phyloP scores from a whole-genome alignment of 495 filamentous ascomycete species.

The Lasiosphaeria hispida region DNA sequence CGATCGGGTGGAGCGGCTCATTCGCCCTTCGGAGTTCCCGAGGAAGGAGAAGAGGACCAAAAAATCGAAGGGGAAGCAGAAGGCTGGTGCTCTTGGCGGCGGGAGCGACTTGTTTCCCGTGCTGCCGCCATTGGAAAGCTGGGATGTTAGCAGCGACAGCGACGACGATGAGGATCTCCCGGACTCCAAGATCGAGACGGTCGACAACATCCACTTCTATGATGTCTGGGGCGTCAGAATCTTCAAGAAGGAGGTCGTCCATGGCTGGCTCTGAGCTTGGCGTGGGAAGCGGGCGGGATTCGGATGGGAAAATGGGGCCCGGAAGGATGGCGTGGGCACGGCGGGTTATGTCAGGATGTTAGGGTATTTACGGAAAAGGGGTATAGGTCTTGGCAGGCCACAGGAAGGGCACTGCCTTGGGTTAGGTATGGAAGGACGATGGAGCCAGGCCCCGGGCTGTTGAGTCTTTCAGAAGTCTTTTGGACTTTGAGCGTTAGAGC shows the following conservation, averaged over 20 bases:
- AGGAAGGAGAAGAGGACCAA: slow-evolving; percentile 29
- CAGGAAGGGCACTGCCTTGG: no score
- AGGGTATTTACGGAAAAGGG: no score
- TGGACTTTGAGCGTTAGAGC: background rate
- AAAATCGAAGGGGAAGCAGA: slow-evolving; percentile 32
- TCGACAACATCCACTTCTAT: slow-evolving; percentile 42
- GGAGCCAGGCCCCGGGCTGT: no score
- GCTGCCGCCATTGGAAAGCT: slow-evolving; percentile 19
- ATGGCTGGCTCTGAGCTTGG: slow-evolving; percentile 34
- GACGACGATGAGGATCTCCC: slow-evolving; percentile 25
- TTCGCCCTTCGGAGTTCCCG: slow-evolving; percentile 27
- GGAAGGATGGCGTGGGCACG: no score
- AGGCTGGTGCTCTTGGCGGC: slow-evolving; percentile 11
- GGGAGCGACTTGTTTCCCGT: slow-evolving; percentile 20
- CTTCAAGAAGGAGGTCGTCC: slow-evolving; percentile 49
- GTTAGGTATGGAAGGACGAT: no score
- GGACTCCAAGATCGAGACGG: slow-evolving; percentile 30
- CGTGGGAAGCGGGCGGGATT: background rate
- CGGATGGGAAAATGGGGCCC: background rate
- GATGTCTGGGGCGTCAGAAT: slow-evolving; percentile 49
- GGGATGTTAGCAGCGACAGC: slow-evolving; percentile 34
- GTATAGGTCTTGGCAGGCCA: no score
- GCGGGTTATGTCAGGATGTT: no score
- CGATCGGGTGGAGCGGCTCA: slow-evolving; percentile 41
- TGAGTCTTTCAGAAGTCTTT: background rate